phyloP scores from a whole-genome alignment of 257 asterid genomes.

The Schizonepeta tenuifolia region DNA sequence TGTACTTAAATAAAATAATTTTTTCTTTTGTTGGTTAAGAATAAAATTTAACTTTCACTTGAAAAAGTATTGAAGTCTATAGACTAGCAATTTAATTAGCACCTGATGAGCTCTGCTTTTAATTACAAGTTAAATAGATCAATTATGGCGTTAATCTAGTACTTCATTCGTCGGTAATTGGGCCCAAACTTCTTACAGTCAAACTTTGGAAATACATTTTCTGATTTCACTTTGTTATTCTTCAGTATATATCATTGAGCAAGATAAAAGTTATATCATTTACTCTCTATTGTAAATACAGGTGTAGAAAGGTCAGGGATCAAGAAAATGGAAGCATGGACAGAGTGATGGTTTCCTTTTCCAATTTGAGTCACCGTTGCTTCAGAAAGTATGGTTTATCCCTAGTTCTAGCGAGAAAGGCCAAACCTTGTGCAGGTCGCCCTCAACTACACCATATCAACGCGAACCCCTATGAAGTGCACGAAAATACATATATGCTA shows the following conservation, averaged over 20 bases:
- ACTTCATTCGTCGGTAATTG: background rate
- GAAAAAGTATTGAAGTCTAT: background rate
- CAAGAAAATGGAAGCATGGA: no score
- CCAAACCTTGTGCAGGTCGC: no score
- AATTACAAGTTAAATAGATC: background rate
- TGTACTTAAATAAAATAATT: no score
- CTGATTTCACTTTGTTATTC: slow-evolving; percentile 11
- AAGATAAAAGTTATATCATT: slow-evolving; percentile 35
- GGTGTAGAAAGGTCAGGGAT: no score
- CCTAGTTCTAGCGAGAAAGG: no score
- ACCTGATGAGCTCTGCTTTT: slow-evolving; percentile 8
- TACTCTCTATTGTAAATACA: no score
- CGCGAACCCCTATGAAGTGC: background rate
- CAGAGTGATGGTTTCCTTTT: no score
- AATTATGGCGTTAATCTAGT: background rate
- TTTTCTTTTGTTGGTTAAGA: no score
- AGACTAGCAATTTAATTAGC: slow-evolving; percentile 1
- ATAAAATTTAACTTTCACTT: no score
- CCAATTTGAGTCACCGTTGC: no score
- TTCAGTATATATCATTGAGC: background rate
- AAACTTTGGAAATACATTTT: background rate
- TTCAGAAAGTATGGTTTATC: no score
- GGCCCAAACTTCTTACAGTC: slow-evolving; percentile 1
- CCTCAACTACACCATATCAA: slow-evolving; percentile 30
- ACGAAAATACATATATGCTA: background rate